Conservation (phyloP, 441 rosid genomes). For the Gossypium lobatum region DNA sequence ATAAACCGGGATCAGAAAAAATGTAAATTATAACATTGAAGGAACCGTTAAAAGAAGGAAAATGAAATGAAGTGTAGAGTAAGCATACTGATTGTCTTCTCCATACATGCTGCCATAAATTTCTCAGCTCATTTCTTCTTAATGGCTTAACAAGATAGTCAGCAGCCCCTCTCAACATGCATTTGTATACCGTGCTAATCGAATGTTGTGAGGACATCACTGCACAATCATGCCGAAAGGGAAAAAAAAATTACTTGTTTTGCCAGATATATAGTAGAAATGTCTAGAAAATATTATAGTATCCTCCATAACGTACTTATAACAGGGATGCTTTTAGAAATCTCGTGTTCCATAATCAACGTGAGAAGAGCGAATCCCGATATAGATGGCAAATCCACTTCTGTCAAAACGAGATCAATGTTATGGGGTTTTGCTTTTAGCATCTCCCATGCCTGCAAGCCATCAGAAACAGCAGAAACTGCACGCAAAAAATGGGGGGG, state of each 20-base stretch:
- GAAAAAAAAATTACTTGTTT: too few relatives aligned
- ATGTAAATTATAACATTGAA: not conserved
- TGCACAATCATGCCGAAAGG: constrained; percentile 28
- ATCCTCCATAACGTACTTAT: constrained; percentile 50
- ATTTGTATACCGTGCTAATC: constrained; percentile 71
- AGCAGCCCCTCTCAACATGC: constrained; percentile 94
- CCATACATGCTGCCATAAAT: constrained; percentile 98
- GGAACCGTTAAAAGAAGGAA: not conserved
- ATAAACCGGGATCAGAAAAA: not conserved
- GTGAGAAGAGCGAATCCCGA: constrained; percentile 84
- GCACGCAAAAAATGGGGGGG: constrained; percentile 19
- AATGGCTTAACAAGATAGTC: constrained; percentile 96
- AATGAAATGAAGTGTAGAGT: constrained; percentile 3
- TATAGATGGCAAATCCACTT: constrained; percentile 79
- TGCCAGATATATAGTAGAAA: too few relatives aligned
- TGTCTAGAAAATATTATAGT: not conserved
- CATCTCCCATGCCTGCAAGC: constrained; percentile 89
- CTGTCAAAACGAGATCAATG: constrained; percentile 75
- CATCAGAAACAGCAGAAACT: constrained; percentile 82
- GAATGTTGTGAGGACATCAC: constrained; percentile 95
- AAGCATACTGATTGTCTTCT: constrained; percentile 74
- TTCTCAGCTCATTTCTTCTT: constrained; percentile 81
- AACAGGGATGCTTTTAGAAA: constrained; percentile 88
- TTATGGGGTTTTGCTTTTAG: constrained; percentile 52
- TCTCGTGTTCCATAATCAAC: constrained; percentile 75